Conservation (phyloP, 1,139 yeast species). For the Maudiozyma humilis region DNA sequence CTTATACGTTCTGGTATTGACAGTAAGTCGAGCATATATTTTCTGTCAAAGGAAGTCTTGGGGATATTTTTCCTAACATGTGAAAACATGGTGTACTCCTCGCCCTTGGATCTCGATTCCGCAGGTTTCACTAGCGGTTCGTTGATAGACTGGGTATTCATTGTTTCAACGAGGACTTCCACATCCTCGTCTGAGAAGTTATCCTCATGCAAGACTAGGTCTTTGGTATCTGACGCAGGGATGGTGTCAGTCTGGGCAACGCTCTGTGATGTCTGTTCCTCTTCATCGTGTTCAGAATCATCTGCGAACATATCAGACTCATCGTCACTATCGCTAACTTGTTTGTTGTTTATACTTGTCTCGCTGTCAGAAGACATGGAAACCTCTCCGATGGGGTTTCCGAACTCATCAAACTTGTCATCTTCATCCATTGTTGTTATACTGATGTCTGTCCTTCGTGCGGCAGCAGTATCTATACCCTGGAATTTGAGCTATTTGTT, state of each 20-base stretch:
- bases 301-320: slow-evolving; percentile 12
- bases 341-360: slow-evolving; percentile 9
- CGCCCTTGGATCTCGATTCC: slow-evolving; percentile 3
- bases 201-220: background rate
- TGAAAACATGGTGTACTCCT: slow-evolving; percentile 16
- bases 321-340: slow-evolving; percentile 12
- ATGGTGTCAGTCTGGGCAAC: background rate
- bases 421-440: slow-evolving; percentile 7
- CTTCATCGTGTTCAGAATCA: slow-evolving; percentile 14
- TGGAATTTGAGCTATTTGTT: background rate
- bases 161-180: slow-evolving; percentile 53
- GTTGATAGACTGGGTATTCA: slow-evolving; percentile 44
- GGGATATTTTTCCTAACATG: slow-evolving; percentile 40
- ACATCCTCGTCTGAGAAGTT: slow-evolving; percentile 49
- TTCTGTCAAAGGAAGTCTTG: slow-evolving; percentile 50
- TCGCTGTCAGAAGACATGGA: slow-evolving; percentile 41
- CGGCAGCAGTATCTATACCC: background rate
- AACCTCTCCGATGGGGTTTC: slow-evolving; percentile 44
- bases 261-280: background rate
- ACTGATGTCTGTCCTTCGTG: background rate
- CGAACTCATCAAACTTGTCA: slow-evolving; percentile 47
- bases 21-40: slow-evolving; percentile 48
- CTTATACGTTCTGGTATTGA: slow-evolving; percentile 58
- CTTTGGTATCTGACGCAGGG: background rate
- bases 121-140: slow-evolving; percentile 65